A percentile compares a stretch with the other conserved stretches of the same genome.
Evolutionary conservation across 2,329 filamentous ascomycete genomes (phyloP).

Genomic region (Aciculosporium take): DNA sequence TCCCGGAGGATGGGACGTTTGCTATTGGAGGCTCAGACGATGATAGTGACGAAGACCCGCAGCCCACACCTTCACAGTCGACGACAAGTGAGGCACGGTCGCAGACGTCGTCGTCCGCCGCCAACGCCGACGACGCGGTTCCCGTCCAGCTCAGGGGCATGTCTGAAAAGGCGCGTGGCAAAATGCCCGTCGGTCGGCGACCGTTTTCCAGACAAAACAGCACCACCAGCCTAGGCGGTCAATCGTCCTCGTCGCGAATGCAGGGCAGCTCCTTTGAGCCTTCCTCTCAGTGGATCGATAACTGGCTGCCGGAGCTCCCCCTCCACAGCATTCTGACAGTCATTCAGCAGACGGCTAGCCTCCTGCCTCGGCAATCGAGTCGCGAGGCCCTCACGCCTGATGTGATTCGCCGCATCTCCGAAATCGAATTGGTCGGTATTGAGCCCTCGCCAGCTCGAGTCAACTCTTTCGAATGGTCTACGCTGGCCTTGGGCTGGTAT

Average conservation of each 20-base stretch:
- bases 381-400: constrained; percentile 30
- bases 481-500: constrained; percentile 85
- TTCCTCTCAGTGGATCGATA: constrained; percentile 75
- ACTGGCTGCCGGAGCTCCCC: constrained; percentile 82
- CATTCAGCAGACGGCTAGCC: constrained; percentile 49
- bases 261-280: constrained; percentile 54
- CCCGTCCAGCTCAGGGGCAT: constrained; percentile 76
- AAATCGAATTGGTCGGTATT: constrained; percentile 52
- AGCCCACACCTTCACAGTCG: constrained; percentile 45
- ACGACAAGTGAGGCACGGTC: constrained; percentile 50
- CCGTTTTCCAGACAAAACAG: constrained; percentile 85
- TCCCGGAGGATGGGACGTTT: constrained; percentile 59
- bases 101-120: constrained; percentile 54
- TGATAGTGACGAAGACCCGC: constrained; percentile 35
- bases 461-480: constrained; percentile 90
- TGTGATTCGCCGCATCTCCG: constrained; percentile 40
- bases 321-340: constrained; percentile 73
- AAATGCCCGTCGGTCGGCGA: constrained; percentile 75
- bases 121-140: constrained; percentile 59
- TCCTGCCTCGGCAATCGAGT: constrained; percentile 38
- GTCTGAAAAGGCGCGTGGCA: constrained; percentile 93
- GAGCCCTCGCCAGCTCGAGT: constrained; percentile 63
- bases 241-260: constrained; percentile 43
- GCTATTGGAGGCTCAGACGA: constrained; percentile 80
- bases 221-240: constrained; percentile 60